A percentile compares a stretch with the other conserved stretches of the same genome.
These are phyloP conservation scores for Aspergillus fijiensis DNA, from an alignment of 2,329 filamentous ascomycete genomes.

Conservation along the genomic window DNA sequence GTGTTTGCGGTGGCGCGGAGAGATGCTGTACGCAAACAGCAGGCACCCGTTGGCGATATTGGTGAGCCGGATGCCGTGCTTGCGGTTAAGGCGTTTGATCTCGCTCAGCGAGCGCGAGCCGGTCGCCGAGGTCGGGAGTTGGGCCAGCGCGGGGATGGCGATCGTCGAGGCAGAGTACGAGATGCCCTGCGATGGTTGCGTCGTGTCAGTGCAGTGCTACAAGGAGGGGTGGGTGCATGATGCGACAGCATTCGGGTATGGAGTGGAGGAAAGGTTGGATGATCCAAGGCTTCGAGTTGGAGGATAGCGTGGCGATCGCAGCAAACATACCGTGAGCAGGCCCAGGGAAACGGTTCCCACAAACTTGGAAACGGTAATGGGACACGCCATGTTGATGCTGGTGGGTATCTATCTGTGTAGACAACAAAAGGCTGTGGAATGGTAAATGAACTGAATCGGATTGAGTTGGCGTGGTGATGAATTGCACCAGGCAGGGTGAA, in stretches of 20 bases:
- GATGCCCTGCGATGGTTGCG: slow-evolving; percentile 62
- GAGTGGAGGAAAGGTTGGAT: not conserved
- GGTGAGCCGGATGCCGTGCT: slow-evolving; percentile 66
- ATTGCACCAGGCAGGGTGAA: not conserved
- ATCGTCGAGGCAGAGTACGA: slow-evolving; percentile 80
- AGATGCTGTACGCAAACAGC: slow-evolving; percentile 73
- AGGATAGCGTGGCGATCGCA: not conserved
- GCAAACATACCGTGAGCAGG: slow-evolving; percentile 71
- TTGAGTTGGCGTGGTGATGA: not conserved
- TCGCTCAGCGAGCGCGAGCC: slow-evolving; percentile 70
- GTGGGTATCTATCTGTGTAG: not conserved
- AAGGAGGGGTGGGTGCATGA: not conserved
- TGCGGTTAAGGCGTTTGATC: slow-evolving; percentile 62
- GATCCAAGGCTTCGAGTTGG: not conserved
- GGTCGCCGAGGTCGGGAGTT: slow-evolving; percentile 71
- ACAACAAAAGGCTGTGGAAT: not conserved
- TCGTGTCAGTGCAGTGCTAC: slow-evolving; percentile 12
- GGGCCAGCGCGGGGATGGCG: slow-evolving; percentile 75
- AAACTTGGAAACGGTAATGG: slow-evolving; percentile 81
- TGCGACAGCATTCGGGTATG: not conserved
- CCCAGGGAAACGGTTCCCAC: slow-evolving; percentile 88
- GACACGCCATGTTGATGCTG: slow-evolving; percentile 60
- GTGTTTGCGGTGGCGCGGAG: slow-evolving; percentile 72
- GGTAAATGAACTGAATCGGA: not conserved
- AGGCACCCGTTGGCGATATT: slow-evolving; percentile 70